A percentile compares a stretch with the other conserved stretches of the same genome.
Conservation (phyloP, 2,329 filamentous ascomycete species). For the Metarhizium humberi region DNA sequence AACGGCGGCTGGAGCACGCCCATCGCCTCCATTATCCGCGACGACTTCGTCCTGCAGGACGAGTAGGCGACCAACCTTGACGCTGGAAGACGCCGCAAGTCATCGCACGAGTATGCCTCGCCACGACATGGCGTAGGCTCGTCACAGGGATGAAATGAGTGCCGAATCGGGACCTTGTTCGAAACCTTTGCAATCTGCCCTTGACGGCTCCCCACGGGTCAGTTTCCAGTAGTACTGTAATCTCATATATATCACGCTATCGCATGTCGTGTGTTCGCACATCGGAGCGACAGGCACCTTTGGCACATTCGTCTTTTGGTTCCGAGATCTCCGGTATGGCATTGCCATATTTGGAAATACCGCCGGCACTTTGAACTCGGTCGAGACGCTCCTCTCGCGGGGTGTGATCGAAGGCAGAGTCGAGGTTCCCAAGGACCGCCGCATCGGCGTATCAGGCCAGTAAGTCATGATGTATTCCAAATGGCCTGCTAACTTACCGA, state of each 20-base stretch:
- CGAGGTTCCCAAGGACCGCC: conserved; percentile 8
- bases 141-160: conserved; percentile 18
- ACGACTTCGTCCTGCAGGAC: conserved; percentile 42
- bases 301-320: conserved; percentile 20
- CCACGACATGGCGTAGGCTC: conserved; percentile 23
- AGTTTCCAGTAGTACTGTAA: conserved; percentile 42
- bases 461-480: conserved; percentile 3
- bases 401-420: conserved; percentile 20
- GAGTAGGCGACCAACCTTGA: conserved; percentile 33
- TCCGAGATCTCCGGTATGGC: conserved; percentile 20
- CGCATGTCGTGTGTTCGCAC: conserved; percentile 25
- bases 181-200: conserved; percentile 34
- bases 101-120: conserved; percentile 42
- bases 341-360: conserved; percentile 29
- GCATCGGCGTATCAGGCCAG: conserved; percentile 20
- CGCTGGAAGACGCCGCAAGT: conserved; percentile 42
- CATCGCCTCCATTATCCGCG: conserved; percentile 35
- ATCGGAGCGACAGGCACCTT: conserved; percentile 17
- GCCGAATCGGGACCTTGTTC: conserved; percentile 25
- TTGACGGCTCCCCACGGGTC: conserved; percentile 32
- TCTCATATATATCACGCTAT: conserved; percentile 35
- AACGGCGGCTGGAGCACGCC: conserved; percentile 35
- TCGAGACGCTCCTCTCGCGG: conserved; percentile 13
- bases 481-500: too few species aligned
- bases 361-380: conserved; percentile 26